These are phyloP conservation scores for Podospora pseudopauciseta DNA, from an alignment of 495 filamentous ascomycete genomes.

Conservation along the genomic window DNA sequence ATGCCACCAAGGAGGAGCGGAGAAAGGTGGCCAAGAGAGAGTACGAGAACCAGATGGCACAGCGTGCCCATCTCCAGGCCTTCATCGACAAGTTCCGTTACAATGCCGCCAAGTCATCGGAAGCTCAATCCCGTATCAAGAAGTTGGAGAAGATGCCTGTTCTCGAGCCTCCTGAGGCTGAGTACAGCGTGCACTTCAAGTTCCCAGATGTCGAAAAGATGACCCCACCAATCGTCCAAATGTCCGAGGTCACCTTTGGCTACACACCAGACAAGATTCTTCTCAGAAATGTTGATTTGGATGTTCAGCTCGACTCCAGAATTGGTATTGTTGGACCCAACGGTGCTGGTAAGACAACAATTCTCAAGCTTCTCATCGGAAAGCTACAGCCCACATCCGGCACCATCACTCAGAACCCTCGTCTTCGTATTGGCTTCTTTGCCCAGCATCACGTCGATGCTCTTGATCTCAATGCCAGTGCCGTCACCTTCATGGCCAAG, in stretches of 20 bases:
- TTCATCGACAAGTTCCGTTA: slow-evolving; percentile 99
- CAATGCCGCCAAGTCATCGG: slow-evolving; percentile 97
- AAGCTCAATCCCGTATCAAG: slow-evolving; percentile 97
- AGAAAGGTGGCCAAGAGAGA: slow-evolving; percentile 95
- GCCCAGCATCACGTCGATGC: slow-evolving; percentile 99
- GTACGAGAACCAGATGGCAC: slow-evolving; percentile 97
- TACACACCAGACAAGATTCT: slow-evolving; percentile 79
- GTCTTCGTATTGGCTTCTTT: slow-evolving; percentile 91
- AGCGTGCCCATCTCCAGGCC: slow-evolving; percentile 80
- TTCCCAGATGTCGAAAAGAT: slow-evolving; percentile 98
- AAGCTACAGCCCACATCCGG: slow-evolving; percentile 74
- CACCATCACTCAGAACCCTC: slow-evolving; percentile 78
- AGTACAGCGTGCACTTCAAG: slow-evolving; percentile 95
- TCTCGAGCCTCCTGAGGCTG: slow-evolving; percentile 82
- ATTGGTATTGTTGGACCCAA: slow-evolving; percentile 99
- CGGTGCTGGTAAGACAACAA: slow-evolving; percentile 96
- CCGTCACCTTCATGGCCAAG: slow-evolving; percentile 94
- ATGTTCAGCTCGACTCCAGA: slow-evolving; percentile 95
- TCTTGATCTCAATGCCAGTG: slow-evolving; percentile 79
- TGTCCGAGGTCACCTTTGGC: slow-evolving; percentile 88
- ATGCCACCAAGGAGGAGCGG: slow-evolving; percentile 94
- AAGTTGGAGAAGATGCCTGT: slow-evolving; percentile 96
- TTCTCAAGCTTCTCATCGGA: slow-evolving; percentile 89
- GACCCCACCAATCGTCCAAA: slow-evolving; percentile 95
- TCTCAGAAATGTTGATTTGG: slow-evolving; percentile 81